Base-by-base conservation (phyloP, 2,329 filamentous ascomycete genomes). In the Aspergillus chevalieri region DNA sequence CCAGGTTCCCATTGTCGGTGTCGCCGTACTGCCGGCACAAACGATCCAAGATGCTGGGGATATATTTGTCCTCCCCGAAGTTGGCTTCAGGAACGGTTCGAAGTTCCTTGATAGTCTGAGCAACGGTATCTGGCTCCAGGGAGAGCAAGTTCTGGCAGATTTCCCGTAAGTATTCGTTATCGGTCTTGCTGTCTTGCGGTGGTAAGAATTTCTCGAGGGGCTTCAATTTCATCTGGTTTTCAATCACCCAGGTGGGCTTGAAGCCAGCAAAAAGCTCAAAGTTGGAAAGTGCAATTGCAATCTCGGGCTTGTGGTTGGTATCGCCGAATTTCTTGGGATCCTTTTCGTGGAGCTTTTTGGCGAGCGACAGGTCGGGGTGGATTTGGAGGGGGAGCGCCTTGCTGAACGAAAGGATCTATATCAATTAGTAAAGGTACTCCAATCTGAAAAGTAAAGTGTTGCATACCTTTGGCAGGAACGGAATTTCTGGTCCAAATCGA, bases 251-350 rank as follows among this genome's bases (percentile, higher is more conserved):
- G 0, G 86, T 70, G 0, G 84, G 81, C 61, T 87, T 89, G 73
- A 84, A 90, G 5, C 86, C 86, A 8, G 82, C 84, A 57, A 91
- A 90, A 0, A 86, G 82, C 65, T 90, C 86, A 58, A 91, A 90
- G 19, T 82, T 79, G 10, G 78, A 76, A 1, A 90, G 69, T 0
- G 86, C 86, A 1, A 91, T 73, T 1, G 86, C 86, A 47, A 91
- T 90, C 63, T 91, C 86, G 1, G 87, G 86, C 68, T 90, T 90
- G 73, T 90, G 86, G 65, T 90, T 90, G 2, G 79, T 71, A 56
- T 91, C 86, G 1, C 79, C 80, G 65, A 86, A 90, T 50, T 81
- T 78, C 2, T 80, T 67, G 0, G 86, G 85, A 47, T 88, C 76
- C 55, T 81, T 65, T 47, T 77, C 64, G 68, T 89, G 84, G 2